Evolutionary conservation across 768 basidiomycete genomes (phyloP).

Genomic region (Xerocomus potaroensis): DNA sequence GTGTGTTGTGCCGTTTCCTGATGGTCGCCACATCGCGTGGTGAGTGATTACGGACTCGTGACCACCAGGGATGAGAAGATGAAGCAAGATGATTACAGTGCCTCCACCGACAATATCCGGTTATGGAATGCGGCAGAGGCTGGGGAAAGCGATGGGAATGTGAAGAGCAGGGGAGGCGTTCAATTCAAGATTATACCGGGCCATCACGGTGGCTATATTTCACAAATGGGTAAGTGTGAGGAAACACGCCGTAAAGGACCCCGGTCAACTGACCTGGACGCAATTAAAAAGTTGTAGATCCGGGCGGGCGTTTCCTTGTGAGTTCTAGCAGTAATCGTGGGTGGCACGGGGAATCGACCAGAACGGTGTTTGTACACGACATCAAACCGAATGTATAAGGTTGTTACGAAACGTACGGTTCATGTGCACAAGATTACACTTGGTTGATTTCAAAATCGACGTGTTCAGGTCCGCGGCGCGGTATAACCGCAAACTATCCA

Average conservation of each 20-base stretch:
- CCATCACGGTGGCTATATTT: constrained; percentile 92
- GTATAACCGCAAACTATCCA: constrained; percentile 28
- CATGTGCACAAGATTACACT: constrained; percentile 25
- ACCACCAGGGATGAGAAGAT: constrained; percentile 15
- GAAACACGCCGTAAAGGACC: constrained; percentile 2
- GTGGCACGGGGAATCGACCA: constrained; percentile 89
- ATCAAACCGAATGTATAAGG: constrained; percentile 48
- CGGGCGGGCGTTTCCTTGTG: constrained; percentile 77
- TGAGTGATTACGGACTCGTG: constrained; percentile 36
- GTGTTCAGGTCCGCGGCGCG: constrained; percentile 29
- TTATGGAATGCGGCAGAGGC: constrained; percentile 89
- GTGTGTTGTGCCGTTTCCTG: constrained; percentile 87
- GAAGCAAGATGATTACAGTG: constrained; percentile 46
- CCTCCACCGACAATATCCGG: constrained; percentile 88
- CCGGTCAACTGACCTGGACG: constrained; percentile 21
- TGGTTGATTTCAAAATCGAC: constrained; percentile 27
- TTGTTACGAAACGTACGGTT: constrained; percentile 25
- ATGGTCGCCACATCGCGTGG: constrained; percentile 89
- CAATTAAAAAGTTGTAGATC: constrained; percentile 71
- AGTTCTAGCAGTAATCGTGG: constrained; percentile 93
- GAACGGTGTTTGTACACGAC: constrained; percentile 88
- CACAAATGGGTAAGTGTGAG: constrained; percentile 76
- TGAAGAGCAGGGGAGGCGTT: constrained; percentile 61
- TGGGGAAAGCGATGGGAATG: constrained; percentile 58
- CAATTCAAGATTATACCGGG: constrained; percentile 95